These are phyloP conservation scores for Aurantiochytrium sp. DNA, from an alignment of 108 stramenopile genomes.

Conservation along the genomic window DNA sequence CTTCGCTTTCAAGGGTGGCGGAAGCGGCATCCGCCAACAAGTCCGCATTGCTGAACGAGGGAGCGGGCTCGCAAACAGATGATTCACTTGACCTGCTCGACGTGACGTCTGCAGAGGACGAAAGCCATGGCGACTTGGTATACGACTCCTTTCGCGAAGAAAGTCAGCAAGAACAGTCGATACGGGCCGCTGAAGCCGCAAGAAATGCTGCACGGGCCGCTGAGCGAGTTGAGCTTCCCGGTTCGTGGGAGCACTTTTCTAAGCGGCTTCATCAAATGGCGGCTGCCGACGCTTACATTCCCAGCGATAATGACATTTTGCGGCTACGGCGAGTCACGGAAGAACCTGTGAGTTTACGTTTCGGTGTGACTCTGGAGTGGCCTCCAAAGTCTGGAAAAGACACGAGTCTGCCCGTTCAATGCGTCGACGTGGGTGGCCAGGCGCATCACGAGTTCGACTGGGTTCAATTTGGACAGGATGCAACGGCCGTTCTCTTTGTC, in stretches of 20 bases:
- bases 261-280: neutral
- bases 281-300: neutral
- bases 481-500: neutral
- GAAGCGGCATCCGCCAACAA: no score
- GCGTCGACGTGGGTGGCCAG: neutral
- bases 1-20: no score
- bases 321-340: neutral
- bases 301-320: neutral
- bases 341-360: neutral
- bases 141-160: no score
- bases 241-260: neutral
- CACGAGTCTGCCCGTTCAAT: neutral
- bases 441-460: constrained; percentile 4
- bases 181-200: neutral
- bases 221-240: neutral
- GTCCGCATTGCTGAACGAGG: no score
- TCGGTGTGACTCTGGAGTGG: neutral
- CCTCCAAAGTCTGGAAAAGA: neutral
- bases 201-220: neutral
- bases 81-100: no score
- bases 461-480: neutral
- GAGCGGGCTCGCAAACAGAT: no score
- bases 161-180: no score
- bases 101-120: no score
- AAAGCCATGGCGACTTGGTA: no score